phyloP scores from a whole-genome alignment of 371 early-diverging fungal genomes.

The Mortierella sp. region DNA sequence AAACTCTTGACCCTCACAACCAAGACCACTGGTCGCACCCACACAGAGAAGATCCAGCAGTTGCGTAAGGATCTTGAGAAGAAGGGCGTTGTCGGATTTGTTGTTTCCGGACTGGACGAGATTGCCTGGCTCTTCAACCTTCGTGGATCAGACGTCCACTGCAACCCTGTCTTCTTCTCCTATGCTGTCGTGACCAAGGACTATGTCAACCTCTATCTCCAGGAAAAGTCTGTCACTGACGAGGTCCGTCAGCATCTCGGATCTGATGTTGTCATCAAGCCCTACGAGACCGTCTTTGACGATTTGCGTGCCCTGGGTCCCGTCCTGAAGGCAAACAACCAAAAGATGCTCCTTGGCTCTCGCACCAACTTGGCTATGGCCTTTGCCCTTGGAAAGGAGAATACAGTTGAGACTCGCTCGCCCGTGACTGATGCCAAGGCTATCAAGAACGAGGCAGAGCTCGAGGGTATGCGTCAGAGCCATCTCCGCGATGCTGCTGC shows the following conservation, averaged over 20 bases:
- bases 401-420: conserved; percentile 67
- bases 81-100: conserved; percentile 75
- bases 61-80: conserved; percentile 67
- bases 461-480: conserved; percentile 93
- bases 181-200: conserved; percentile 85
- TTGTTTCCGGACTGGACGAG: conserved; percentile 92
- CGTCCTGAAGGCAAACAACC: conserved; percentile 47
- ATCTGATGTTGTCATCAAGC: conserved; percentile 65
- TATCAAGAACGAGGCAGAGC: conserved; percentile 93
- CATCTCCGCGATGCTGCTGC: conserved; percentile 97
- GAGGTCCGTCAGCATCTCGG: conserved; percentile 75
- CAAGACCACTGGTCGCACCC: conserved; percentile 77
- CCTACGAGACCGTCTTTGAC: conserved; percentile 85
- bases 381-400: conserved; percentile 65
- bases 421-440: conserved; percentile 86
- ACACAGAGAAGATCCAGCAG: conserved; percentile 67
- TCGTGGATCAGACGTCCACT: conserved; percentile 97
- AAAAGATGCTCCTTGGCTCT: conserved; percentile 66
- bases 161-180: conserved; percentile 98
- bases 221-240: conserved; percentile 74
- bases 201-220: conserved; percentile 81
- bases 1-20: conserved; percentile 71
- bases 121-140: conserved; percentile 98
- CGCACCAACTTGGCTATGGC: conserved; percentile 71
- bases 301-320: conserved; percentile 64